These are phyloP conservation scores for Poa annua DNA, from an alignment of 176 grass and related monocot genomes.

Conservation along the genomic window DNA sequence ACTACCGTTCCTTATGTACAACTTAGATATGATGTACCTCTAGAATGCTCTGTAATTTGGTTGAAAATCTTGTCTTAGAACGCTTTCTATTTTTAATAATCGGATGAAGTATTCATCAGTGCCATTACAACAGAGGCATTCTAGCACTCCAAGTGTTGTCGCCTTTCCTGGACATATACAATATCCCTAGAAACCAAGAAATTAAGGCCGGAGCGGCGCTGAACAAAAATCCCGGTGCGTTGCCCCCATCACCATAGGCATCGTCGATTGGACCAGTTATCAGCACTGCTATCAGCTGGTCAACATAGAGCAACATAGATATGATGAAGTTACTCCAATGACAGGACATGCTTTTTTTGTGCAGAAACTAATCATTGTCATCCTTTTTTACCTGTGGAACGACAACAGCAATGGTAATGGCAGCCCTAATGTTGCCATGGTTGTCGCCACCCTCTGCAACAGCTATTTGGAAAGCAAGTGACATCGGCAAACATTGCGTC, in stretches of 20 bases:
- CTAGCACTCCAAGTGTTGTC: background rate
- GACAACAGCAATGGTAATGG: background rate
- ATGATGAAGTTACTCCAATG: background rate
- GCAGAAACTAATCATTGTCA: background rate
- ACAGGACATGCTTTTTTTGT: background rate
- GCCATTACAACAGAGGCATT: background rate
- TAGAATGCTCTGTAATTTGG: background rate
- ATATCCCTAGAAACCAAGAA: background rate
- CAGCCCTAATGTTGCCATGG: background rate
- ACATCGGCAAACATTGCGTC: background rate
- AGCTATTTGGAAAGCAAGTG: constrained; percentile 1
- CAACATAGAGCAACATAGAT: background rate
- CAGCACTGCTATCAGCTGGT: background rate
- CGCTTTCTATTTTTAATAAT: background rate
- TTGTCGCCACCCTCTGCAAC: background rate
- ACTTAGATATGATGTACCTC: background rate
- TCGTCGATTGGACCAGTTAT: background rate
- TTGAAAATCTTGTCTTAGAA: background rate
- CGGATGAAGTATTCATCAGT: background rate
- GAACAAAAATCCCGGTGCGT: background rate
- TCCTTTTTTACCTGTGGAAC: background rate
- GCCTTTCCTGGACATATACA: background rate
- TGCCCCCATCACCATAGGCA: background rate
- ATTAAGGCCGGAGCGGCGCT: background rate
- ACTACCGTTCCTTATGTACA: background rate